These are phyloP conservation scores for Pythium coloratum DNA, from an alignment of 352 stramenopile species.

Conservation along the genomic window DNA sequence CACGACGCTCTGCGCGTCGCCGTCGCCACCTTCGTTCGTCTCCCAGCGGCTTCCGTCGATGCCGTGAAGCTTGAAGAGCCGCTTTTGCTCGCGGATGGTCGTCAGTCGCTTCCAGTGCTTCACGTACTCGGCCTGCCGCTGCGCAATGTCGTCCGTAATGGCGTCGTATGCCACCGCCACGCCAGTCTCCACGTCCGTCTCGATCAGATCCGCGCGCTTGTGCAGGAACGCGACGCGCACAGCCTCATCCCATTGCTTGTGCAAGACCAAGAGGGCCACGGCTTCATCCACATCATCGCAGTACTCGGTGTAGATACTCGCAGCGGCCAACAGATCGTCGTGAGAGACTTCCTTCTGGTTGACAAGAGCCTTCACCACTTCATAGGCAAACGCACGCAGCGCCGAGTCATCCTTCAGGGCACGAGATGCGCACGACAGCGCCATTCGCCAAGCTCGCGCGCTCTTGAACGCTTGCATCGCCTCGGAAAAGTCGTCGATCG, in stretches of 20 bases:
- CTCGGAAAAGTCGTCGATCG: slow-evolving; percentile 35
- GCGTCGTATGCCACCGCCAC: slow-evolving; percentile 47
- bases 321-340: slow-evolving; percentile 38
- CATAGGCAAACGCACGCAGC: slow-evolving; percentile 46
- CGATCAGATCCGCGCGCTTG: slow-evolving; percentile 55
- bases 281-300: slow-evolving; percentile 71
- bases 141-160: slow-evolving; percentile 48
- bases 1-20: slow-evolving; percentile 40
- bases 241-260: slow-evolving; percentile 60
- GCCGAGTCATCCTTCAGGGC: slow-evolving; percentile 28
- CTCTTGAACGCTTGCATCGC: slow-evolving; percentile 59
- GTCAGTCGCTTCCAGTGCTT: slow-evolving; percentile 60
- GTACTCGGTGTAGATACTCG: slow-evolving; percentile 73
- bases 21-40: slow-evolving; percentile 6
- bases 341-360: slow-evolving; percentile 33
- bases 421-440: slow-evolving; percentile 41
- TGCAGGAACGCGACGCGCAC: slow-evolving; percentile 61
- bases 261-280: slow-evolving; percentile 56
- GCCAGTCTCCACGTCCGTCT: slow-evolving; percentile 70
- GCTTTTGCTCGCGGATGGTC: slow-evolving; percentile 74
- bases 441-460: slow-evolving; percentile 62
- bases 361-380: slow-evolving; percentile 53
- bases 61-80: slow-evolving; percentile 73
- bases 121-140: slow-evolving; percentile 44
- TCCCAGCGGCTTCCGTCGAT: slow-evolving; percentile 69